A percentile compares a stretch with the other conserved stretches of the same genome.
Conservation (phyloP, 192 early-diverging fungal genomes). For the Cetraspora pellucida region DNA sequence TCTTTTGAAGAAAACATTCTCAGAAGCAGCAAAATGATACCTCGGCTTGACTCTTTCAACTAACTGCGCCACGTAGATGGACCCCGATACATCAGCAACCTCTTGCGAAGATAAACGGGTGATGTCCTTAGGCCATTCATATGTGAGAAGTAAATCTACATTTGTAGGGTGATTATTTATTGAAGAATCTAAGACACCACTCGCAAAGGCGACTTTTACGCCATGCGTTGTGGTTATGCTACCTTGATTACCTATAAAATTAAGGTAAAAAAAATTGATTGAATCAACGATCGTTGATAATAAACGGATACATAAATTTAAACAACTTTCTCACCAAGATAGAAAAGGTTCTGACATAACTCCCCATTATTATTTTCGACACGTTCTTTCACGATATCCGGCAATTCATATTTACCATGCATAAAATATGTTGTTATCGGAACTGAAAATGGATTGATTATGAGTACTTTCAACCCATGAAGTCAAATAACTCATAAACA, state of each 20-base stretch:
- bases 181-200: constrained; percentile 46
- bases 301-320: neutral
- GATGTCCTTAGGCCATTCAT: constrained; percentile 71
- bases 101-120: neutral
- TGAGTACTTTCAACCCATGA: neutral
- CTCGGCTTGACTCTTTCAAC: constrained; percentile 67
- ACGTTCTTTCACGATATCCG: constrained; percentile 53
- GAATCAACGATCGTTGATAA: neutral
- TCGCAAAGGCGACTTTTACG: constrained; percentile 63
- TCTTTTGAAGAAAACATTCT: constrained; percentile 78
- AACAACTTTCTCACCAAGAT: constrained; percentile 56
- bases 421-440: constrained; percentile 79
- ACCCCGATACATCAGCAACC: constrained; percentile 5
- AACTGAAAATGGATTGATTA: constrained; percentile 43
- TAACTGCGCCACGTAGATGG: constrained; percentile 47
- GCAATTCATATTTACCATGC: constrained; percentile 64
- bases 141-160: constrained; percentile 81
- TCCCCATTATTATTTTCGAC: constrained; percentile 66
- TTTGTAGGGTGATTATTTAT: constrained; percentile 38
- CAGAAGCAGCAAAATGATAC: constrained; percentile 84
- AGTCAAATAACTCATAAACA: neutral
- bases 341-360: constrained; percentile 74
- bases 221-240: constrained; percentile 61
- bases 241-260: constrained; percentile 37
- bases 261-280: neutral